Conservation (phyloP, 371 early-diverging fungal genomes). For the Synchytrium microbalum region DNA sequence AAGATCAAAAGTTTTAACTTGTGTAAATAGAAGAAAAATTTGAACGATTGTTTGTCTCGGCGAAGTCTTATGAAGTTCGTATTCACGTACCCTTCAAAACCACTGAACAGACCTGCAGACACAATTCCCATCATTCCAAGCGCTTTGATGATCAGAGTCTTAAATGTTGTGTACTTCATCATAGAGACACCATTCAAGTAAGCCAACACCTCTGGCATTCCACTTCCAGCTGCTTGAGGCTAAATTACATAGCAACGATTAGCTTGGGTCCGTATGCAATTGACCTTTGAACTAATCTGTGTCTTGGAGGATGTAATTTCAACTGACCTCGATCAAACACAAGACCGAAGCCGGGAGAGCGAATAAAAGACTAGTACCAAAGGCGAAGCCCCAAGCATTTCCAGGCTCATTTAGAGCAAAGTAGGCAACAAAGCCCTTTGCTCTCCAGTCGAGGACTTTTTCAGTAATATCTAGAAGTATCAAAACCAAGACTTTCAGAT, state of each 20-base stretch:
- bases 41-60: no score
- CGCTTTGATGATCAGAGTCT: background rate
- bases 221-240: constrained; percentile 28
- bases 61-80: no score
- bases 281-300: background rate
- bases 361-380: constrained; percentile 19
- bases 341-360: constrained; percentile 18
- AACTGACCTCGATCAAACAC: constrained; percentile 12
- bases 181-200: constrained; percentile 25
- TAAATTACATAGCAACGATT: background rate
- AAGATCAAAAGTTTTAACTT: no score
- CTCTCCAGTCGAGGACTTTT: background rate
- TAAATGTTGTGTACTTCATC: constrained; percentile 11
- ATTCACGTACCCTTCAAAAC: constrained; percentile 34
- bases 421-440: constrained; percentile 13
- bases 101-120: constrained; percentile 25
- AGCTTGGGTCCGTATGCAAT: no score
- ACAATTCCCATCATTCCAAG: constrained; percentile 27
- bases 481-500: no score
- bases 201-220: constrained; percentile 32
- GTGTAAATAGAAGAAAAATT: no score
- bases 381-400: constrained; percentile 17
- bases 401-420: constrained; percentile 1
- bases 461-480: constrained; percentile 1
- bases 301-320: background rate